These are phyloP conservation scores for Somion occarium DNA, from an alignment of 1,284 basidiomycete species.

Conservation along the genomic window DNA sequence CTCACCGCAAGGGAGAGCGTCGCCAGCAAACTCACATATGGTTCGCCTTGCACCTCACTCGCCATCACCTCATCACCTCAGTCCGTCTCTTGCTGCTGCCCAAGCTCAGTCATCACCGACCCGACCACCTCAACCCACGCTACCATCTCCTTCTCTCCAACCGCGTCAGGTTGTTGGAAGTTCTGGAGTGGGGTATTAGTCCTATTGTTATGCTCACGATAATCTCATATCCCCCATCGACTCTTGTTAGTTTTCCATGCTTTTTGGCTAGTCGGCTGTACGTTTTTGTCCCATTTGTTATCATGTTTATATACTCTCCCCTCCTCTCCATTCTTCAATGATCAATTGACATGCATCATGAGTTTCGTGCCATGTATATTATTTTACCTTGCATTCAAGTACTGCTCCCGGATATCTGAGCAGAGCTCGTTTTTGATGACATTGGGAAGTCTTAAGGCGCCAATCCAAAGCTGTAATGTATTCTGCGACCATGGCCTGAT, in stretches of 20 bases:
- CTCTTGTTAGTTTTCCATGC: neutral
- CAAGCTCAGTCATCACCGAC: constrained; percentile 52
- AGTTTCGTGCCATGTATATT: no score
- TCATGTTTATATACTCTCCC: neutral
- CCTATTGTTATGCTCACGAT: constrained; percentile 1
- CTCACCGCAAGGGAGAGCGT: constrained; percentile 31
- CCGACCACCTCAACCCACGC: constrained; percentile 48
- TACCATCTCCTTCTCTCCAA: constrained; percentile 60
- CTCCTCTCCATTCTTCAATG: neutral
- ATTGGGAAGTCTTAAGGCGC: no score
- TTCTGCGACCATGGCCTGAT: no score
- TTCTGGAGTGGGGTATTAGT: constrained; percentile 40
- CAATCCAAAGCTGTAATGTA: no score
- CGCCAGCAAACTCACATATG: constrained; percentile 22
- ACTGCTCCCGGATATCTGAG: no score
- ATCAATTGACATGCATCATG: no score
- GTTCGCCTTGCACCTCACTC: constrained; percentile 28
- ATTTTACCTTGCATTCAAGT: no score
- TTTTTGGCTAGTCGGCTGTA: neutral
- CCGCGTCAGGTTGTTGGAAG: constrained; percentile 48
- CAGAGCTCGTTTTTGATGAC: no score
- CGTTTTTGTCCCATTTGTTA: neutral
- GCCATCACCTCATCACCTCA: constrained; percentile 52
- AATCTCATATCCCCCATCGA: neutral
- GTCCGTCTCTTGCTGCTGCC: constrained; percentile 39